These are phyloP conservation scores for Nectriaceae sp. DNA, from an alignment of 2,329 filamentous ascomycete genomes.

Conservation along the genomic window DNA sequence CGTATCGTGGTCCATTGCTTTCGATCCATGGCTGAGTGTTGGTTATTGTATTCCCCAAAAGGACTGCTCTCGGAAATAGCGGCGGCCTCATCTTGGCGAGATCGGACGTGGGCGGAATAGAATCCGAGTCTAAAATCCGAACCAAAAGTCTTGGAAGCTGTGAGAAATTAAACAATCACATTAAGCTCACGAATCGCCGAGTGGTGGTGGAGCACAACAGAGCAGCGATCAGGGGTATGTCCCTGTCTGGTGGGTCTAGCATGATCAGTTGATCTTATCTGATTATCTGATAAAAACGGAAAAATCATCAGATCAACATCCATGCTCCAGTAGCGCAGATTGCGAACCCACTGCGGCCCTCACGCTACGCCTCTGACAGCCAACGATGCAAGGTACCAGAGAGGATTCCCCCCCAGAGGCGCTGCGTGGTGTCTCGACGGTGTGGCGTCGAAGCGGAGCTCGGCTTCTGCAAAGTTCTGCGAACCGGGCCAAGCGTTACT, in stretches of 20 bases:
- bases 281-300: neutral
- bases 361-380: neutral
- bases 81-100: too few relatives aligned
- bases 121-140: too few relatives aligned
- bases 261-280: conserved; percentile 1
- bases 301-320: neutral
- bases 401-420: neutral
- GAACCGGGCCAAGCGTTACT: neutral
- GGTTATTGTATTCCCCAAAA: too few relatives aligned
- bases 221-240: too few relatives aligned
- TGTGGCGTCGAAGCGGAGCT: neutral
- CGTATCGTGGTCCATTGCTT: too few relatives aligned
- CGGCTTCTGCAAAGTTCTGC: neutral
- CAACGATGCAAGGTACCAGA: neutral
- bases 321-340: neutral
- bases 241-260: neutral
- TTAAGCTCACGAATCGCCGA: too few relatives aligned
- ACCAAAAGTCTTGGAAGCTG: too few relatives aligned
- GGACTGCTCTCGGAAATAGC: too few relatives aligned
- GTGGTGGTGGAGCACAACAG: too few relatives aligned
- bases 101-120: too few relatives aligned
- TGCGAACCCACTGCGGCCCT: neutral
- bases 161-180: too few relatives aligned
- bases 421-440: neutral
- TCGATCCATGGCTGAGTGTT: too few relatives aligned